Evolutionary conservation across 2,329 filamentous ascomycete genomes (phyloP).

Genomic region (Pseudogymnoascus sp.): DNA sequence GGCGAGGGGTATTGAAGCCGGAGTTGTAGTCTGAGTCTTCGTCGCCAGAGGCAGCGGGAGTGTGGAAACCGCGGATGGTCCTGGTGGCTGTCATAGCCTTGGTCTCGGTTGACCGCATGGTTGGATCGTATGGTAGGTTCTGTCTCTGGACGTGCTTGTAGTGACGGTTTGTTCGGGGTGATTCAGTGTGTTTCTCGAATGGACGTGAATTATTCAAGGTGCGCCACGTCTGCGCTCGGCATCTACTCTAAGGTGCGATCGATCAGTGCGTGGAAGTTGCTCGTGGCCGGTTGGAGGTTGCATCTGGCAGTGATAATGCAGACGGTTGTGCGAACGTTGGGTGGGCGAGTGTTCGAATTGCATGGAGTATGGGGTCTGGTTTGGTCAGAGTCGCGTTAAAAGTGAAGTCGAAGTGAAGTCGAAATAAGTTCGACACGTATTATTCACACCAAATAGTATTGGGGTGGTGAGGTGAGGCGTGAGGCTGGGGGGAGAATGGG

Average conservation of each 20-base stretch:
- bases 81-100: conserved; percentile 21
- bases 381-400: background rate
- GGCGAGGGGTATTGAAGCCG: conserved; percentile 30
- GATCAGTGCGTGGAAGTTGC: conserved; percentile 28
- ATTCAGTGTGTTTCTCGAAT: background rate
- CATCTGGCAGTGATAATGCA: conserved; percentile 20
- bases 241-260: conserved; percentile 27
- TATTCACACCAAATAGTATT: background rate
- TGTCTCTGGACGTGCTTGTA: background rate
- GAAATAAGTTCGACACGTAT: background rate
- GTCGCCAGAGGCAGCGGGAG: conserved; percentile 38
- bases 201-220: conserved; percentile 23
- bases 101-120: background rate
- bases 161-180: background rate
- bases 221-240: conserved; percentile 29
- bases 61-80: conserved; percentile 28
- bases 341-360: conserved; percentile 1
- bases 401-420: conserved; percentile 4
- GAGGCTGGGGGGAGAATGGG: conserved; percentile 5
- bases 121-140: background rate
- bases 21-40: conserved; percentile 44
- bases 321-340: background rate
- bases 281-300: conserved; percentile 24
- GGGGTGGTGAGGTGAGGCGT: conserved; percentile 2
- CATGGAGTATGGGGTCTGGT: background rate